phyloP scores from a whole-genome alignment of 176 grass and related monocot genomes.

The Otatea glauca region DNA sequence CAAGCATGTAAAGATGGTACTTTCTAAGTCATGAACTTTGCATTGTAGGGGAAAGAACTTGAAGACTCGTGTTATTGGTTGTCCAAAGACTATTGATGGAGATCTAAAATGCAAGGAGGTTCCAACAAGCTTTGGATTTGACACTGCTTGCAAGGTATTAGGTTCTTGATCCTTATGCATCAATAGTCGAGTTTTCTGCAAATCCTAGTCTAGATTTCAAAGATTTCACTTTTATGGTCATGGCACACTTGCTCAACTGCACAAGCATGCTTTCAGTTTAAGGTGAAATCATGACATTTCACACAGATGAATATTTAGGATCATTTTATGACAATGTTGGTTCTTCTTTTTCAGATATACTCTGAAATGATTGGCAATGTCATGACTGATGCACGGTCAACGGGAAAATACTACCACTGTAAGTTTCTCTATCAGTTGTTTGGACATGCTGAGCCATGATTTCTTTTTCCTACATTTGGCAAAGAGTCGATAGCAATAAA shows the following conservation, averaged over 20 bases:
- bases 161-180: constrained; percentile 28
- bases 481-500: neutral
- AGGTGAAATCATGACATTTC: neutral
- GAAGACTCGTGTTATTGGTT: constrained; percentile 94
- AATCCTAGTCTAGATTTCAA: neutral
- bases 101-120: constrained; percentile 98
- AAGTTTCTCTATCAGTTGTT: constrained; percentile 49
- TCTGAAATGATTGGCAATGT: constrained; percentile 99
- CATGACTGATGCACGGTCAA: constrained; percentile 96
- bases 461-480: neutral
- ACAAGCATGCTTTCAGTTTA: neutral
- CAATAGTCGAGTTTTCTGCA: neutral
- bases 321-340: constrained; percentile 1
- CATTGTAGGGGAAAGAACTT: constrained; percentile 71
- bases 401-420: constrained; percentile 99
- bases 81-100: constrained; percentile 97
- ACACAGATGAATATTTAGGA: neutral
- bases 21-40: constrained; percentile 16
- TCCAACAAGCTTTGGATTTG: constrained; percentile 98
- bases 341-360: constrained; percentile 76
- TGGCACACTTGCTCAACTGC: neutral
- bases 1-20: constrained; percentile 6
- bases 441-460: neutral
- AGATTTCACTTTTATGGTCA: neutral
- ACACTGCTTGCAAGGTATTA: constrained; percentile 93